A percentile compares a stretch with the other conserved stretches of the same genome.
Evolutionary conservation across 2,329 filamentous ascomycete genomes (phyloP).

Genomic region (Alternaria triticina): DNA sequence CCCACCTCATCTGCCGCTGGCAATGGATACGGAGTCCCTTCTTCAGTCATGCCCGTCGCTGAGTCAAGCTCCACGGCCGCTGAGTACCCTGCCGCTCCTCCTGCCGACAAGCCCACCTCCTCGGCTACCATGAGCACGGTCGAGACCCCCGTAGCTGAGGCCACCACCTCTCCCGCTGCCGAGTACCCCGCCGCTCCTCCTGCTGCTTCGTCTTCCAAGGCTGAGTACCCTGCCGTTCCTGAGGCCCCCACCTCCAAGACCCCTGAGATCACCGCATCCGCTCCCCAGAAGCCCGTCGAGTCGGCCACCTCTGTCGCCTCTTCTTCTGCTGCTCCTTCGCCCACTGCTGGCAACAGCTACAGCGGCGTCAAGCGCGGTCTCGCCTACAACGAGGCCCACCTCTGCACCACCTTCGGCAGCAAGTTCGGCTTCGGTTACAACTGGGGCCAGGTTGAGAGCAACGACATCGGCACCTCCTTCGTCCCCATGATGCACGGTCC

Average conservation of each 20-base stretch:
- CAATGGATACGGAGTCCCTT: constrained; percentile 13
- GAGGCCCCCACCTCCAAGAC: constrained; percentile 18
- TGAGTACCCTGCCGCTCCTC: constrained; percentile 12
- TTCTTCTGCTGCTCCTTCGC: constrained; percentile 22
- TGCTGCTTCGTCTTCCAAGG: not conserved
- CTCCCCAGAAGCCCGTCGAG: constrained; percentile 12
- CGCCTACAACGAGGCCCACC: constrained; percentile 67
- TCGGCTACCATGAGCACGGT: not conserved
- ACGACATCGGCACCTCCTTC: constrained; percentile 60
- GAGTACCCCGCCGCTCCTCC: constrained; percentile 7
- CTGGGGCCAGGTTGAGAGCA: constrained; percentile 60
- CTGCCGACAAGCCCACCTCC: not conserved
- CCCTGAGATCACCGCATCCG: constrained; percentile 14
- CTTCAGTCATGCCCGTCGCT: constrained; percentile 15
- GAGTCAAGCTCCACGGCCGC: constrained; percentile 8
- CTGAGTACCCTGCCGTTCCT: constrained; percentile 8
- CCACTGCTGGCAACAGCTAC: constrained; percentile 33
- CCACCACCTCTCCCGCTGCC: constrained; percentile 12
- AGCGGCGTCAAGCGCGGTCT: constrained; percentile 67
- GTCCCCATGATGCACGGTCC: constrained; percentile 61
- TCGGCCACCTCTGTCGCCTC: constrained; percentile 15
- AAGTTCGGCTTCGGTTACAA: constrained; percentile 70
- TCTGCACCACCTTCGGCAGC: constrained; percentile 60
- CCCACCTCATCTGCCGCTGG: constrained; percentile 21
- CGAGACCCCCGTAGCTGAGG: constrained; percentile 1